Evolutionary conservation across 1,284 basidiomycete genomes (phyloP), one percentile per base, ranked within the genome.

Genomic region (Boletellus sp.): DNA sequence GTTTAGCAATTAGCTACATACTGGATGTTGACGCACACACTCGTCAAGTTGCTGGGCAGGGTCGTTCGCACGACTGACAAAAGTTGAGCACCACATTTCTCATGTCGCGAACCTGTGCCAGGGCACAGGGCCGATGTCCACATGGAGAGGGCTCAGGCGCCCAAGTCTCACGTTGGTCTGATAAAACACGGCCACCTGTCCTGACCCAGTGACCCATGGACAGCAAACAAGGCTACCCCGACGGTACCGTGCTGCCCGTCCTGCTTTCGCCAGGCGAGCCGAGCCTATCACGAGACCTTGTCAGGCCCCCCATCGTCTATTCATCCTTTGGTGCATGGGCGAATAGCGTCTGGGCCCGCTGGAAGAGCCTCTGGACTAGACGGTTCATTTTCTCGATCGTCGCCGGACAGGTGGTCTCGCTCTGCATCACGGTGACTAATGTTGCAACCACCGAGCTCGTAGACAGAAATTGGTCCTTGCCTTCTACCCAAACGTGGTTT

Each of bases 351-450:
- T 73, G 69, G 55, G 65, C 64, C 16, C 74, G 88, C 21, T 82
- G 86, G 71, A 73, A 65, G 57, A 87, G 85, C 55, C 54, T 91
- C 2, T 90, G 84, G 82, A 90, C 87, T 9, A 75, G 70, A 47
- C 74, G 81, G 13, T 90, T 91, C 62, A 61, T 78, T 10, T 69
- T 86, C 33, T 78, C 82, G 11, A 61, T 90, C 26, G 48, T 90
- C 17, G 81, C 83, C 2, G 90, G 90, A n/a, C 90, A 92, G 63
- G 62, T 90, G 21, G 81, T 91, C 22, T 89, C 87, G 40, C 62
- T 92, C 43, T 91, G 88, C 63, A 91, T 92, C 48, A 91, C 88
- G 11, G 87, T 84, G 61, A 92, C 89, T 45, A 90, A 84, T 59
- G 84, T 91, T 22, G 84, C 84, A 33, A 91, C 88, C 4, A 87